A percentile compares a stretch with the other conserved stretches of the same genome.
Conservation (phyloP, 129 eudicot species). For the Chrysanthemum lavandulifolium region DNA sequence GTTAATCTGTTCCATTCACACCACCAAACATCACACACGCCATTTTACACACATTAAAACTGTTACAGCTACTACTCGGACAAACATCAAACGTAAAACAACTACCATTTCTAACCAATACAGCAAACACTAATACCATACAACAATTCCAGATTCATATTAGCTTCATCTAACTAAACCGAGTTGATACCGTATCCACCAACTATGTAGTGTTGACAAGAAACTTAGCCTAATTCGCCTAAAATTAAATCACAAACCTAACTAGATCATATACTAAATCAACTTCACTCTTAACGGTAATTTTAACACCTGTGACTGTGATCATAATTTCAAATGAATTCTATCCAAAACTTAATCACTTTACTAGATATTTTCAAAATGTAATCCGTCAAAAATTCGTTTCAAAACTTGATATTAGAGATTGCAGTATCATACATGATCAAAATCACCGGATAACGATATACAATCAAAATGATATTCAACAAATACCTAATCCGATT, state of each 20-base stretch:
- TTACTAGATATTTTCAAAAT: too few species aligned
- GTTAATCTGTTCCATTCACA: slow-evolving; percentile 49
- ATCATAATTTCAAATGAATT: not conserved
- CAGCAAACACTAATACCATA: not conserved
- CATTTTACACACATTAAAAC: not conserved
- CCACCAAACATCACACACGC: not conserved
- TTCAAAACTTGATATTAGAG: too few species aligned
- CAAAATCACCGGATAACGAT: too few species aligned
- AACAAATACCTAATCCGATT: too few species aligned
- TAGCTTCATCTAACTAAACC: not conserved
- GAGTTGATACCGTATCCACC: too few species aligned
- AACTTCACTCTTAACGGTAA: slow-evolving; percentile 1
- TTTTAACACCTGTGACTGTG: not conserved
- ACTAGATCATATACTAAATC: not conserved
- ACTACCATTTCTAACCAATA: not conserved
- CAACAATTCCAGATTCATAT: slow-evolving; percentile 11
- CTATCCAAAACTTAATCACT: too few species aligned
- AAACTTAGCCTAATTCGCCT: not conserved
- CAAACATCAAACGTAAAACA: not conserved
- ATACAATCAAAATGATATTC: too few species aligned
- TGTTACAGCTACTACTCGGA: not conserved
- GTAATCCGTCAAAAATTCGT: not conserved
- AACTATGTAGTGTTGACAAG: too few species aligned
- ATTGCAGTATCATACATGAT: too few species aligned
- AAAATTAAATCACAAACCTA: not conserved